Base-by-base conservation (phyloP, 352 stramenopile species). In the Globisporangium mamillatum region DNA sequence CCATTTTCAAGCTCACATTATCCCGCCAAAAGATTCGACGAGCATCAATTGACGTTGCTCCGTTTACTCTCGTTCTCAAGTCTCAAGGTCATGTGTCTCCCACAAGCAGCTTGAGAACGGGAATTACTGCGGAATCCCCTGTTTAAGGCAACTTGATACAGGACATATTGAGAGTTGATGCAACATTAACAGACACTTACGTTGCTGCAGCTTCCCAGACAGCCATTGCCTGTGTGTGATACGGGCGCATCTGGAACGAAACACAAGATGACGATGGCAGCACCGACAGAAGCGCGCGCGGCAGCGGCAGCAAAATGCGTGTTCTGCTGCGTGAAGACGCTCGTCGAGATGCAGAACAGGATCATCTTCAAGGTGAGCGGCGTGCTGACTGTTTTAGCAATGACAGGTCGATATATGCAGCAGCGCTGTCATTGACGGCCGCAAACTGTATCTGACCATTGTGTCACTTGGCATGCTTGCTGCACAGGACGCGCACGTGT, bases 321-420 rank as follows among this genome's bases (percentile, higher is more conserved):
- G 10, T 93, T 93, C 65, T 93, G 85, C 70, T 84, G 75, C 63
- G 72, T 70, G 34, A 69, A 88, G 64, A 66, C 76, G 67, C 73
- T 91, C 50, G 68, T 70, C n/a, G 64, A 69, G 22, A 63, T 67
- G 58, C 74, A 62, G 16, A 90, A 91, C 66, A 67, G 67, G 4
- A 75, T 93, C 38, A 56, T 93, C 5, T 91, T 84, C 55, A 81
- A 86, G 75, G 85, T 87, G 36, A 12, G 67, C 25, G 20, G 4
- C 38, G 4, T 46, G 12, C 38, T 46, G 38, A 9, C 16, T 5
- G 41, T 18, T 24, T 18, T 24, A 22, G 18, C 22, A 57, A 12
- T 1, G 14, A 14, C 5, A 1, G 1, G 2, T 38, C 4, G 16
- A 20, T 38, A 20, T 4, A 46, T 20, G 18, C 38, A 20, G 54